Percentiles rank a stretch among this genome's conserved stretches.
Evolutionary conservation across 2,329 filamentous ascomycete genomes (phyloP).

Genomic region (Aulographum hederae): DNA sequence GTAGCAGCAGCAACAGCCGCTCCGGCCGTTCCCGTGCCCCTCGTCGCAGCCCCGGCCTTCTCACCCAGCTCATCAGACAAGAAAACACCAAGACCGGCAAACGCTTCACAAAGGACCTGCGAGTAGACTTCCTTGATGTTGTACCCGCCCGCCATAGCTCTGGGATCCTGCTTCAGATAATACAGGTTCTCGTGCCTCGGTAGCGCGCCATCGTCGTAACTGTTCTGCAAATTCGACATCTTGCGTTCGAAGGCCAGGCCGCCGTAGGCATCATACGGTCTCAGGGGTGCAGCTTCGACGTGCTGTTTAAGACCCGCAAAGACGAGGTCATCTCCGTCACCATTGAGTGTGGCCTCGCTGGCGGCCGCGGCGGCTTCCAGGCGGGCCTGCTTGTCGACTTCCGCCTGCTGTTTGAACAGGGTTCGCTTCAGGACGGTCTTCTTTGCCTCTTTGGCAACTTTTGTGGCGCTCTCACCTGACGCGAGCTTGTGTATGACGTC

Average conservation of each 20-base stretch:
- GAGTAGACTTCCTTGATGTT: slow-evolving; percentile 65
- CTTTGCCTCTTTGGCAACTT: slow-evolving; percentile 32
- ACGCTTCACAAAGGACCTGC: slow-evolving; percentile 71
- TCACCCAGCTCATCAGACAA: slow-evolving; percentile 48
- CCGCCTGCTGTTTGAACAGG: slow-evolving; percentile 47
- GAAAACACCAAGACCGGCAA: slow-evolving; percentile 75
- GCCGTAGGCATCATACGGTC: slow-evolving; percentile 76
- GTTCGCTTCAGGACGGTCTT: slow-evolving; percentile 35
- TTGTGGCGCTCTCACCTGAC: slow-evolving; percentile 40
- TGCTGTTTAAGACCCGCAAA: slow-evolving; percentile 3
- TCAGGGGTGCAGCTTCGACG: slow-evolving; percentile 35
- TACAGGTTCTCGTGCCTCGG: no score
- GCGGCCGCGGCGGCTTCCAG: slow-evolving; percentile 17
- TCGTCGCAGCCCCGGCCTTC: background rate
- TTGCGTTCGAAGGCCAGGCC: slow-evolving; percentile 47
- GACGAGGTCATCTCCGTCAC: background rate
- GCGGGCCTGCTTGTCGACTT: slow-evolving; percentile 19
- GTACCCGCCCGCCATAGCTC: slow-evolving; percentile 65
- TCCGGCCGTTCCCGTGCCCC: background rate
- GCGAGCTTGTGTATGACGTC: slow-evolving; percentile 55
- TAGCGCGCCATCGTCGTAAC: slow-evolving; percentile 48
- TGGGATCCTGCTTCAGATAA: slow-evolving; percentile 45
- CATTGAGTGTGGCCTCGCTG: slow-evolving; percentile 16
- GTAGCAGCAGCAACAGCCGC: background rate
- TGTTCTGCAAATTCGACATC: slow-evolving; percentile 50